Evolutionary conservation across 2,329 filamentous ascomycete genomes (phyloP).

Genomic region (Xylaria sp.): DNA sequence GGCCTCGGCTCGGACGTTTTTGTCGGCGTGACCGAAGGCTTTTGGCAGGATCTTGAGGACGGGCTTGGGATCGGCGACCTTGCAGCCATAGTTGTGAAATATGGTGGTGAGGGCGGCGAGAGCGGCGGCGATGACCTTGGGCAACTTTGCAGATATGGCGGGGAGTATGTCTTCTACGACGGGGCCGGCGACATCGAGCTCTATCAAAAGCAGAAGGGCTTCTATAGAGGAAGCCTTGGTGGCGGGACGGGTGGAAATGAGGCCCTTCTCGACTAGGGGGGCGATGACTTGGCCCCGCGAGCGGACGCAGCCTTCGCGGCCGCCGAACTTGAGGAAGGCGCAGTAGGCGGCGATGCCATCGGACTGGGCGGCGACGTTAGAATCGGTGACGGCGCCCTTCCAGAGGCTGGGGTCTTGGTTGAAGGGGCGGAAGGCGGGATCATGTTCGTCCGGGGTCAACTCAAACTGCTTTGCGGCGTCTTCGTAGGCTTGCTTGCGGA

Average conservation of each 20-base stretch:
- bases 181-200: constrained; percentile 85
- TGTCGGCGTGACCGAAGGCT: constrained; percentile 94
- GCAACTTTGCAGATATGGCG: constrained; percentile 54
- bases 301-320: constrained; percentile 79
- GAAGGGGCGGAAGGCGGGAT: constrained; percentile 88
- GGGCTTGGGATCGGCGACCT: constrained; percentile 91
- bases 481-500: constrained; percentile 94
- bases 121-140: constrained; percentile 52
- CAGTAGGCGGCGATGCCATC: constrained; percentile 90
- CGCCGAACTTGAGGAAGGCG: constrained; percentile 91
- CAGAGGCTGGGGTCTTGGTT: constrained; percentile 84
- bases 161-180: constrained; percentile 90
- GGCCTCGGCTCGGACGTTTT: constrained; percentile 95
- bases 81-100: constrained; percentile 94
- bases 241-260: constrained; percentile 86
- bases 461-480: constrained; percentile 90
- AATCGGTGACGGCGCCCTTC: constrained; percentile 93
- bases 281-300: constrained; percentile 80
- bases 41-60: constrained; percentile 90
- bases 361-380: constrained; percentile 96
- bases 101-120: constrained; percentile 77
- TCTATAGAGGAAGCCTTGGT: constrained; percentile 90
- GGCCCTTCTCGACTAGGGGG: constrained; percentile 89
- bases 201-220: constrained; percentile 86
- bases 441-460: constrained; percentile 82